Evolutionary conservation across 257 asterid species (phyloP), one percentile per base, ranked within the genome.

Genomic region (Solanum gandarillasii): DNA sequence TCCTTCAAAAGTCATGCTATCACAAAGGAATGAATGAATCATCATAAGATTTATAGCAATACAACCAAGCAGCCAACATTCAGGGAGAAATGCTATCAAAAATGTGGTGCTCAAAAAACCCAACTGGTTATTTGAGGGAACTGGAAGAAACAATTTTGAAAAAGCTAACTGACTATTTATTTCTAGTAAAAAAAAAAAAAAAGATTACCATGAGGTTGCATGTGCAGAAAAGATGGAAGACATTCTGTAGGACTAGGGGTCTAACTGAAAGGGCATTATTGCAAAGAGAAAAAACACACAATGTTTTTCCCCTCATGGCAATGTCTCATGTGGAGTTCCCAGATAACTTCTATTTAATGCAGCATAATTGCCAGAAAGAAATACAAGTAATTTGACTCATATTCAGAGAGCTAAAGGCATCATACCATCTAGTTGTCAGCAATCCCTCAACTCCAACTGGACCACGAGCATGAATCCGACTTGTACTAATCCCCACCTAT

Each of bases 401-500:
- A 72, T 46, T 89, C 58, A 55, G 67, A 60, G 27, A 87, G 38
- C 9, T 25, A 5, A 25, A 13, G 72, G 43, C 89, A 88, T 48
- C 90, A 74, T 92, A 95, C 99, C 99, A 97, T 92, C 98, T 89
- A 25, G 98, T 95, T 29, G 99, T 97, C 29, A 97, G 95, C 91
- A 97, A 89, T 84, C 98, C 99, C 91, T 97, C 98, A 62, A 95
- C 98, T 38, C 99, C 98, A 32, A 97, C 99, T 9, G 99, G 99
- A 55, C 99, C 99, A 83, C 99, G 98, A 39, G 99, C 99, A 90
- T 97, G 99, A 87, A 97, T 95, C 89, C 98, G 94, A 89, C 98
- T 95, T 16, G 98, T 97, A 89, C 99, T 97, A 74, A 95, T 93
- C 86, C 99, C 99, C 60, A 97, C 99, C 99, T 97, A 89, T 75